Base-by-base conservation (phyloP, 148 eudicot species). In the Vaccinium macrocarpon region DNA sequence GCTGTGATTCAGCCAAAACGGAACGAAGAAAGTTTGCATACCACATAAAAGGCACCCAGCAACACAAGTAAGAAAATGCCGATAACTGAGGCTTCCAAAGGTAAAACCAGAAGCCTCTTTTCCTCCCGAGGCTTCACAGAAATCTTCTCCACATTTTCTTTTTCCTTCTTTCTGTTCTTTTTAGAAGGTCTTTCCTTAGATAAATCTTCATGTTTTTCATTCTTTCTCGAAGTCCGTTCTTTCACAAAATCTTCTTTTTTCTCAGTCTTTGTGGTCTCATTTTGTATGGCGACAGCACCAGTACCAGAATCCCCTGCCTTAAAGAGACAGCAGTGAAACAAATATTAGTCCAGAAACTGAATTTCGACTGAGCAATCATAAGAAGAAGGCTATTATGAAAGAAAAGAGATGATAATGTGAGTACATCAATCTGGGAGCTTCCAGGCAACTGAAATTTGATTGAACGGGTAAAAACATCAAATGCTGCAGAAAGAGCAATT, bases 41-140 rank as follows among this genome's bases (percentile, higher is more conserved):
- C 98, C 94, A 97, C 99, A 90, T 97, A 97, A 82, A 95, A 97
- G 79, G 94, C 95, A 87, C 95, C 95, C 84, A 97, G 91, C 92
- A 97, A 87, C 84, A 97, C 90, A 27, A 90, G 93, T 71, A 95
- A 87, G 88, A 94, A 68, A 82, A 97, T 86, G 71, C 96, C 93
- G 71, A 95, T 87, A 32, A 94, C 68, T 57, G 99, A 97, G 80
- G 97, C 86, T 89, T 95, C 99, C 87, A 94, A 79, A 50, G 99
- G 98, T 80, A 97, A 90, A 83, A 91, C 92, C 88, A 93, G 92
- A 85, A 92, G 97, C 88, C 91, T 92, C 86, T 89, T 91, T 81
- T 90, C 91, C 75, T 81, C 86, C 76, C 87, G 89, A 59, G 96
- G 87, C 88, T 84, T 94, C 76, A 89, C 76, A 62, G 93, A 87